Conservation (phyloP, 345 rosid genomes). For the Eucalyptus virginea region DNA sequence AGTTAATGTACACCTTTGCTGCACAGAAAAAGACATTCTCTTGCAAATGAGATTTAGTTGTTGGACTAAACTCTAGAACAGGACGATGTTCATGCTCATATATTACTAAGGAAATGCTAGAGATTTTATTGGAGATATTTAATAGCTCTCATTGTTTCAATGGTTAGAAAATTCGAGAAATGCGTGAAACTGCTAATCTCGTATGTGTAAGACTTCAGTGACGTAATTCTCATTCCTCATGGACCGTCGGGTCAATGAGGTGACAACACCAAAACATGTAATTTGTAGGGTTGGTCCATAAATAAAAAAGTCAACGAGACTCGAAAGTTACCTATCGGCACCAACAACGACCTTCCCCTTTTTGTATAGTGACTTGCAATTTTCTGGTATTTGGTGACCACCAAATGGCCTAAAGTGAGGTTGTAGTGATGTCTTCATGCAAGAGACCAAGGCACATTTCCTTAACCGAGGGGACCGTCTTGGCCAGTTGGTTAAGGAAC, state of each 20-base stretch:
- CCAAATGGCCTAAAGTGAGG: not conserved
- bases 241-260: accelerated
- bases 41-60: not conserved
- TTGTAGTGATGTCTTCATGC: not conserved
- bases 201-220: not conserved
- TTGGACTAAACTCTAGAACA: not conserved
- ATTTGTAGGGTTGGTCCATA: not conserved
- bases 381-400: not conserved
- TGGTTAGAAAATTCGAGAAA: too few species aligned
- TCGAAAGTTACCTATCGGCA: not conserved
- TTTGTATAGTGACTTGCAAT: not conserved
- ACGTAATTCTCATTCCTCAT: not conserved
- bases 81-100: not conserved
- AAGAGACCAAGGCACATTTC: not conserved
- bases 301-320: not conserved
- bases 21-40: not conserved
- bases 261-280: not conserved
- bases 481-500: too few species aligned
- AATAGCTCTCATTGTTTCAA: not conserved
- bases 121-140: not conserved
- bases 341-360: not conserved
- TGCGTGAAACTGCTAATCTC: too few species aligned
- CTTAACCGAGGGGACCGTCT: too few species aligned
- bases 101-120: not conserved
- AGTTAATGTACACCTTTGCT: not conserved